Evolutionary conservation across 129 eudicot species (phyloP).

Genomic region (Erigeron canadensis): DNA sequence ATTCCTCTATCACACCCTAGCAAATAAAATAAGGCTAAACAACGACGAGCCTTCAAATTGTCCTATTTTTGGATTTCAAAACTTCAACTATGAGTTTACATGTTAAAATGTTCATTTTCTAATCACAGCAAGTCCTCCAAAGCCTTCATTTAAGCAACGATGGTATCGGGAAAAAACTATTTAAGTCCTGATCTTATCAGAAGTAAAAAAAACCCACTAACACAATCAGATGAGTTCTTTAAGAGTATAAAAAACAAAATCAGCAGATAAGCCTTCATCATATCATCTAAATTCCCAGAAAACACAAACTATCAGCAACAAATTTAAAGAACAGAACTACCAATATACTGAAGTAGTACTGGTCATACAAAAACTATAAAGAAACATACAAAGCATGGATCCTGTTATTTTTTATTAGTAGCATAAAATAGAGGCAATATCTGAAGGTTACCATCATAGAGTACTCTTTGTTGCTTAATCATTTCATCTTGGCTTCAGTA

Average conservation of each 20-base stretch:
- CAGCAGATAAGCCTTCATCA: slow-evolving; percentile 1
- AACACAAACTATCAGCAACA: slow-evolving; percentile 2
- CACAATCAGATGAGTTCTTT: neutral
- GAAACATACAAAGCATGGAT: slow-evolving; percentile 11
- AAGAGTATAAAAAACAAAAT: neutral
- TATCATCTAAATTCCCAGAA: neutral
- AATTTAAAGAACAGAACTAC: neutral
- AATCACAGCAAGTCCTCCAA: neutral
- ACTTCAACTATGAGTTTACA: too few species aligned
- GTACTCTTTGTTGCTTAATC: slow-evolving; percentile 14
- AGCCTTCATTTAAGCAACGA: neutral
- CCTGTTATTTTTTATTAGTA: neutral
- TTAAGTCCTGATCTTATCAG: too few species aligned
- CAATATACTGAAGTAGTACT: slow-evolving; percentile 12
- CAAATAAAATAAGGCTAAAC: too few species aligned
- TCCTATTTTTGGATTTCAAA: too few species aligned
- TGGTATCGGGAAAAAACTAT: too few species aligned
- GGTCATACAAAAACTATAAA: neutral
- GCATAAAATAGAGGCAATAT: neutral
- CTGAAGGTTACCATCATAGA: slow-evolving; percentile 18
- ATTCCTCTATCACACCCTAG: neutral
- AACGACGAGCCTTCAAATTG: too few species aligned
- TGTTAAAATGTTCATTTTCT: too few species aligned
- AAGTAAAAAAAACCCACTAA: neutral
- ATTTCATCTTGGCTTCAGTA: slow-evolving; percentile 92